A percentile compares a stretch with the other conserved stretches of the same genome.
Conservation (phyloP, 140 eudicot genomes). For the Senecio squalidus region DNA sequence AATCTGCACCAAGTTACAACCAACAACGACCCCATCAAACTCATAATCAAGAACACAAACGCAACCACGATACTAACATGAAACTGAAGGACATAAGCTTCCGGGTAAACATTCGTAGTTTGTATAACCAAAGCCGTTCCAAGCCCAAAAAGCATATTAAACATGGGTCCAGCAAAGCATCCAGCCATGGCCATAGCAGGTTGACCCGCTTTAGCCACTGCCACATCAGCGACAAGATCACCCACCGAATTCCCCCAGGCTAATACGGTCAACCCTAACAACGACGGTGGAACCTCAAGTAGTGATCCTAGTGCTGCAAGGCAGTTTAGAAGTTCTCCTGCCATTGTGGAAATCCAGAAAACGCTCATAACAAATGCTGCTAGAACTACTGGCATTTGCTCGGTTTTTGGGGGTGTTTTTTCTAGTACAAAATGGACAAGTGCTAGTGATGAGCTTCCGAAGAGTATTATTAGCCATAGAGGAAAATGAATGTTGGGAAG, state of each 20-base stretch:
- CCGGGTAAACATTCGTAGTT: conserved; percentile 64
- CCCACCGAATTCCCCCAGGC: conserved; percentile 99
- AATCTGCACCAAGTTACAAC: conserved; percentile 87
- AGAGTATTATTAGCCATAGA: conserved; percentile 73
- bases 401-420: conserved; percentile 82
- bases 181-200: conserved; percentile 99
- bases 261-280: conserved; percentile 84
- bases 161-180: conserved; percentile 98
- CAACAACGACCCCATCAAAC: conserved; percentile 90
- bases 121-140: conserved; percentile 90
- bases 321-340: conserved; percentile 92
- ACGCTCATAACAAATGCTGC: conserved; percentile 85
- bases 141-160: conserved; percentile 90
- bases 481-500: conserved; percentile 68
- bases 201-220: conserved; percentile 95
- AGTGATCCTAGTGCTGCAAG: conserved; percentile 83
- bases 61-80: conserved; percentile 86
- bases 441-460: conserved; percentile 73
- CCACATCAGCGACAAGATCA: conserved; percentile 97
- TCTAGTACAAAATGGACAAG: conserved; percentile 61
- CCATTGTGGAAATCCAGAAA: conserved; percentile 89
- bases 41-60: conserved; percentile 78
- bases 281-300: conserved; percentile 61
- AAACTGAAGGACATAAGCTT: conserved; percentile 77
- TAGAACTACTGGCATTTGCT: conserved; percentile 51